phyloP scores from a whole-genome alignment of 768 basidiomycete genomes.

The Auricularia cornea region DNA sequence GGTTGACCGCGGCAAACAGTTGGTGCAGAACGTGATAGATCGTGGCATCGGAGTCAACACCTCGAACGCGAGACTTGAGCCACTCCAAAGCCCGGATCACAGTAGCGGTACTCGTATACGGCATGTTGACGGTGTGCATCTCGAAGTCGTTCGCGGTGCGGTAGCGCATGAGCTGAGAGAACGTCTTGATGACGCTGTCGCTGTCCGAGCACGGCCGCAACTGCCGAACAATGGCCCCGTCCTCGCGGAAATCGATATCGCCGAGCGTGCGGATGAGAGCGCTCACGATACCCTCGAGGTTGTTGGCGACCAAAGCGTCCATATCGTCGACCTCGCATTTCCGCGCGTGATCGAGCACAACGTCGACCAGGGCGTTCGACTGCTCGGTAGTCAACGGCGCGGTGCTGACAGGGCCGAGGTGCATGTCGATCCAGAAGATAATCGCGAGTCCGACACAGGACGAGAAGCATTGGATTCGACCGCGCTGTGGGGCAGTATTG shows the following conservation, averaged over 20 bases:
- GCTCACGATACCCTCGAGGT: conserved; percentile 49
- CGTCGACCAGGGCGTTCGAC: neutral
- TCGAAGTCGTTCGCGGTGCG: conserved; percentile 40
- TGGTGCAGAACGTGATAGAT: conserved; percentile 73
- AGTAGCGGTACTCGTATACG: conserved; percentile 41
- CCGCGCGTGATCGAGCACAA: neutral
- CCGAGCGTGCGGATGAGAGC: conserved; percentile 54
- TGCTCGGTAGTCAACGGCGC: neutral
- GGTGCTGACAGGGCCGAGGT: neutral
- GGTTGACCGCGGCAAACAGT: conserved; percentile 58
- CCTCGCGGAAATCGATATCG: conserved; percentile 54
- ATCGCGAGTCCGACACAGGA: conserved; percentile 19
- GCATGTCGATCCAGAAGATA: neutral
- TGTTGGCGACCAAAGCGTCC: conserved; percentile 21
- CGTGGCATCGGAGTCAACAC: conserved; percentile 43
- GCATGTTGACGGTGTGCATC: conserved; percentile 58
- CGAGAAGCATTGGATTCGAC: neutral
- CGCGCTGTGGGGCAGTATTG: neutral
- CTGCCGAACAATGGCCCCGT: conserved; percentile 41
- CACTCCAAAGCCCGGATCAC: conserved; percentile 53
- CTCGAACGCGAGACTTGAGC: conserved; percentile 38
- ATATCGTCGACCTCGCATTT: neutral
- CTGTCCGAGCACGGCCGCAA: conserved; percentile 32
- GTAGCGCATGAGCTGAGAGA: conserved; percentile 44
- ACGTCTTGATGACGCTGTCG: conserved; percentile 34